A percentile compares a stretch with the other conserved stretches of the same genome.
Evolutionary conservation across 2,329 filamentous ascomycete species (phyloP).

Genomic region (Allantophomopsis lycopodina): DNA sequence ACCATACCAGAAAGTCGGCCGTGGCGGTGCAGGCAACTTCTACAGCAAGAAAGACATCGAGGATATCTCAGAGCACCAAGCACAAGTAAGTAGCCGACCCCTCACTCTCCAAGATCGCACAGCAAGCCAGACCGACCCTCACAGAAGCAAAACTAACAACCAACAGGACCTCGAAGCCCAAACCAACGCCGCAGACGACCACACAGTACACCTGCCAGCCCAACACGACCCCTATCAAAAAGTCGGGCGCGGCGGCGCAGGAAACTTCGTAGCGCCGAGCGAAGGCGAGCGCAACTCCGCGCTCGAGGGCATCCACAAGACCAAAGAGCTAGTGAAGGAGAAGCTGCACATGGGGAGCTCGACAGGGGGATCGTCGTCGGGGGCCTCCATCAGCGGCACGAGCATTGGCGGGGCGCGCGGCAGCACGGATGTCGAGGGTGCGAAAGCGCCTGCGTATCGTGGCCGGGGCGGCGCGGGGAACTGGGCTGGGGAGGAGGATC

Average conservation of each 20-base stretch:
- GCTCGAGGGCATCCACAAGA: slow-evolving; percentile 15
- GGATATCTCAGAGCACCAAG: slow-evolving; percentile 19
- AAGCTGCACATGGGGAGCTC: slow-evolving; percentile 2
- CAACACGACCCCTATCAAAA: slow-evolving; percentile 21
- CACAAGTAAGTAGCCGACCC: neutral
- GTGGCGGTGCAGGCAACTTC: slow-evolving; percentile 53
- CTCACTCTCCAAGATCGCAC: neutral
- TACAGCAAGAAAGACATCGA: slow-evolving; percentile 36
- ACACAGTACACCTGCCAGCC: slow-evolving; percentile 9
- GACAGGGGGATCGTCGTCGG: slow-evolving; percentile 1
- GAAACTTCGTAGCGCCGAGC: slow-evolving; percentile 34
- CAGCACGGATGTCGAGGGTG: slow-evolving; percentile 6
- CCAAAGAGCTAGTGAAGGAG: neutral
- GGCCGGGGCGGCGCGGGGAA: slow-evolving; percentile 47
- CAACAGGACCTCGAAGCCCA: slow-evolving; percentile 25
- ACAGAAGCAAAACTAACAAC: slow-evolving; percentile 7
- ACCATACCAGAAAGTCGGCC: slow-evolving; percentile 32
- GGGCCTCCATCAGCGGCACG: too few species aligned
- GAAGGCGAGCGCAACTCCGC: slow-evolving; percentile 3
- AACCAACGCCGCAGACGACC: slow-evolving; percentile 4
- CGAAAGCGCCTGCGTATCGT: slow-evolving; percentile 3
- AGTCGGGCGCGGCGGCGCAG: slow-evolving; percentile 45
- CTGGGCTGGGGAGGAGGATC: slow-evolving; percentile 20
- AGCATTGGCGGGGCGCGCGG: slow-evolving; percentile 1
- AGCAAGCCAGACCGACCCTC: too few species aligned